These are phyloP conservation scores for Scheffersomyces lignicola DNA, from an alignment of 1,139 yeast species.

Conservation along the genomic window DNA sequence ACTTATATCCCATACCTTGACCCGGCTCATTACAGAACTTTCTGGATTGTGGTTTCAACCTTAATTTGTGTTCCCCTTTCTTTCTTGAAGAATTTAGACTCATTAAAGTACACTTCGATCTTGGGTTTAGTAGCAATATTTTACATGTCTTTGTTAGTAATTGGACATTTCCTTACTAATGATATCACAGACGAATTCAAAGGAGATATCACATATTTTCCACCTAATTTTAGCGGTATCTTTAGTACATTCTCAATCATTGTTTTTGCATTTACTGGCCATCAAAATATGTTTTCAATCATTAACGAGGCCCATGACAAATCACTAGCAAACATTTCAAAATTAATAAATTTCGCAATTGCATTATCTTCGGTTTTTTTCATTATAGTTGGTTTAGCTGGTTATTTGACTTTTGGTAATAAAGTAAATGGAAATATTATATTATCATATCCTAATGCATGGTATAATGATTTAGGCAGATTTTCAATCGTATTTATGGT, in stretches of 20 bases:
- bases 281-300: constrained; percentile 51
- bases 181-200: constrained; percentile 46
- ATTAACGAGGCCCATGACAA: constrained; percentile 56
- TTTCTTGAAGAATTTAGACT: constrained; percentile 44
- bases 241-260: constrained; percentile 58
- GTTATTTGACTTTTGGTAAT: constrained; percentile 47
- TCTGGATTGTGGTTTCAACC: constrained; percentile 41
- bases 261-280: constrained; percentile 52
- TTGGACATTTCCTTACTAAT: constrained; percentile 31
- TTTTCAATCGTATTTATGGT: constrained; percentile 80
- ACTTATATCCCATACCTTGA: constrained; percentile 22
- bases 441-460: constrained; percentile 55
- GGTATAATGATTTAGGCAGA: constrained; percentile 64
- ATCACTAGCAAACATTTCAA: constrained; percentile 47
- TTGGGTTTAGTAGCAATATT: constrained; percentile 42
- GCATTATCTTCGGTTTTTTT: constrained; percentile 34
- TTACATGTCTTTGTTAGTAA: constrained; percentile 40
- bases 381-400: constrained; percentile 41
- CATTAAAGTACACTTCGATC: constrained; percentile 45
- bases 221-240: constrained; percentile 60
- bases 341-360: constrained; percentile 58
- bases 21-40: constrained; percentile 23
- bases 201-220: constrained; percentile 59
- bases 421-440: constrained; percentile 73
- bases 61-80: constrained; percentile 42